A percentile compares a stretch with the other conserved stretches of the same genome.
Evolutionary conservation across 345 rosid species (phyloP).

Genomic region (Clarkia xantiana): DNA sequence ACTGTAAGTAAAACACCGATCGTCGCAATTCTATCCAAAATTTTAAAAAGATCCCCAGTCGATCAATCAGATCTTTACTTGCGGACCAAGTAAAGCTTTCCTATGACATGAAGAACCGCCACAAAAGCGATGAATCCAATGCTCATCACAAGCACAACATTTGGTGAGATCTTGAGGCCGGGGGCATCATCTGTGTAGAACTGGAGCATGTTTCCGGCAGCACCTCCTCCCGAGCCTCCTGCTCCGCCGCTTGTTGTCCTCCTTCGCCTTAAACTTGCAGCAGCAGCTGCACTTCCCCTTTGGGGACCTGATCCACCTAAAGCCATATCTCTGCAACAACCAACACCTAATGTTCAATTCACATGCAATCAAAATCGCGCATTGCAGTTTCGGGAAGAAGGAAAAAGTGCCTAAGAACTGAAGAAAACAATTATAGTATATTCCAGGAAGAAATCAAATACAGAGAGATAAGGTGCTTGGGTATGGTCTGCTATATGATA

Average conservation of each 20-base stretch:
- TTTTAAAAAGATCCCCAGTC: no score
- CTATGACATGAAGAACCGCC: conserved; percentile 66
- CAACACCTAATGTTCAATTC: no score
- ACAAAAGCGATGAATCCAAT: conserved; percentile 92
- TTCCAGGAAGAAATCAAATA: no score
- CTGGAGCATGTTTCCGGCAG: conserved; percentile 74
- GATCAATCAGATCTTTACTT: conserved; percentile 11
- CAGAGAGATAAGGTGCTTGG: no score
- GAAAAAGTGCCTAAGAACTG: no score
- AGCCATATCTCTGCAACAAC: conserved; percentile 28
- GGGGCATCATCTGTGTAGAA: conserved; percentile 81
- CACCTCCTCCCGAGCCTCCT: conserved; percentile 52
- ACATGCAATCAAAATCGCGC: no score
- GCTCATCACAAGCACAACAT: conserved; percentile 74
- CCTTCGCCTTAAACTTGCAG: conserved; percentile 72
- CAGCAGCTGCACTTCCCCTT: conserved; percentile 79
- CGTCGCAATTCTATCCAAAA: no score
- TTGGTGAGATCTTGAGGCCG: conserved; percentile 71
- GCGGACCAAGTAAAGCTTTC: conserved; percentile 57
- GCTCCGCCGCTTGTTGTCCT: conserved; percentile 43
- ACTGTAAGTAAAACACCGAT: no score
- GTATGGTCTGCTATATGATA: no score
- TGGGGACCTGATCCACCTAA: conserved; percentile 58
- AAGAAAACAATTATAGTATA: no score
- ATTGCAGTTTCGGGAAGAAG: no score